Base-by-base conservation (phyloP, 257 asterid genomes). In the Nicotiana attenuata region DNA sequence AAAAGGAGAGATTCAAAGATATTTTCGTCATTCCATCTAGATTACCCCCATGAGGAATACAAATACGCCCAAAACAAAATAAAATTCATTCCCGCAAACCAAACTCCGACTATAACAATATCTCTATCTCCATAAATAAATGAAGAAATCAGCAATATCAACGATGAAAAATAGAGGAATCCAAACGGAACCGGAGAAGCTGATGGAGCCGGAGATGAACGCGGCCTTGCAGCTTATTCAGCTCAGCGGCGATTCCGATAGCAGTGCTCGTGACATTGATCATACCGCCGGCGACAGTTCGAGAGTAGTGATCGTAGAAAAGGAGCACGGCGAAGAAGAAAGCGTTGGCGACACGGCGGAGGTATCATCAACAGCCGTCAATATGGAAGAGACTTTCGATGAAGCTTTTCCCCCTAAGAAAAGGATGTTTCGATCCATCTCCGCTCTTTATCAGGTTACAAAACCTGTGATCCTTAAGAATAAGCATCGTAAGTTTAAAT, bases 191-290 rank as follows among this genome's bases (percentile, higher is more conserved):
- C 84, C 85, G 53, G 33, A 20, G 24, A 84, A 66, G 15, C 85
- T 89, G 11, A 85, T 91, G 9, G 90, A 86, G 8, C 89, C 92
- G 38, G 97, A 92, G 83, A 77, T 92, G 84, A 91, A 91, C 86
- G 97, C 93, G 50, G 96, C 92, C 11, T 60, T 91, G 76, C 96
- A 85, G 86, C 89, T 91, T 41, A 91, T 91, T 85, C 97, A 91
- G 81, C 96, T 92, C 80, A 92, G 94, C 91, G 92, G 94, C 83
- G 81, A 78, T 59, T 78, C 81, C 56, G 81, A 57, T 57, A 77
- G 53, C 66, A 55, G 77, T 7, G 41, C 9, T 57, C 77, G 77
- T n/a, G 77, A 41, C 55, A 69, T 68, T 47, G 14, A 13, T 11
- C 14, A 41, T 71, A 71, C 16, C 78, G 78, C 28, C 71, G 81